phyloP scores from a whole-genome alignment of 2,329 filamentous ascomycete species.

The Xylaria sp. region DNA sequence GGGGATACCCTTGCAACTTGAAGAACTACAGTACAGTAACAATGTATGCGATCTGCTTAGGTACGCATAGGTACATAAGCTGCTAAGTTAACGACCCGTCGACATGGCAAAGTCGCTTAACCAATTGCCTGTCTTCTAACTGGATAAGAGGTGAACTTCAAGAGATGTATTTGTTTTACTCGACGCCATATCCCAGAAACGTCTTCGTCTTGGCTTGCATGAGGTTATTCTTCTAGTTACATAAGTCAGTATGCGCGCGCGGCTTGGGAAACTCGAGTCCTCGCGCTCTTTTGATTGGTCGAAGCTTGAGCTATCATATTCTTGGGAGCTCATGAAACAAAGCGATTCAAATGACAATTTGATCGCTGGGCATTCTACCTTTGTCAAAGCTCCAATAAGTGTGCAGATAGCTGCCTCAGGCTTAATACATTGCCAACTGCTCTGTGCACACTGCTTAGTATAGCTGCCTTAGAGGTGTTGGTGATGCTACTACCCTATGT shows the following conservation, averaged over 20 bases:
- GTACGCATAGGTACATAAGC: too few species aligned
- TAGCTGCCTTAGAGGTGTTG: background rate
- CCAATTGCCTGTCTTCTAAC: background rate
- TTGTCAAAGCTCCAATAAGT: background rate
- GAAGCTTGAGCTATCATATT: background rate
- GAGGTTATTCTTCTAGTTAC: too few species aligned
- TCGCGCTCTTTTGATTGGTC: background rate
- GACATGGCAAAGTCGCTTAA: background rate
- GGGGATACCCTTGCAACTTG: slow-evolving; percentile 19
- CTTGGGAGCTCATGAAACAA: background rate
- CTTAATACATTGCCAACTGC: background rate
- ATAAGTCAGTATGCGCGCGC: too few species aligned
- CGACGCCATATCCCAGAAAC: background rate
- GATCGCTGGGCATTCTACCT: background rate
- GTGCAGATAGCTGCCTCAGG: background rate
- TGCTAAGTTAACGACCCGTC: too few species aligned
- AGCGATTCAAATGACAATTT: background rate
- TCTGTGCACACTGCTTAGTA: background rate
- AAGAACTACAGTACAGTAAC: background rate
- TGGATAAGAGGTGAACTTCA: background rate
- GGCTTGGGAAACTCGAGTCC: too few species aligned
- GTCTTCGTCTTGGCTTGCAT: background rate
- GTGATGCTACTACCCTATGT: background rate
- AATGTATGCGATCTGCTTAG: too few species aligned
- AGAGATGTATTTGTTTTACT: background rate